A percentile compares a stretch with the other conserved stretches of the same genome.
Evolutionary conservation across 495 filamentous ascomycete genomes (phyloP).

Genomic region (Niebla homalea): DNA sequence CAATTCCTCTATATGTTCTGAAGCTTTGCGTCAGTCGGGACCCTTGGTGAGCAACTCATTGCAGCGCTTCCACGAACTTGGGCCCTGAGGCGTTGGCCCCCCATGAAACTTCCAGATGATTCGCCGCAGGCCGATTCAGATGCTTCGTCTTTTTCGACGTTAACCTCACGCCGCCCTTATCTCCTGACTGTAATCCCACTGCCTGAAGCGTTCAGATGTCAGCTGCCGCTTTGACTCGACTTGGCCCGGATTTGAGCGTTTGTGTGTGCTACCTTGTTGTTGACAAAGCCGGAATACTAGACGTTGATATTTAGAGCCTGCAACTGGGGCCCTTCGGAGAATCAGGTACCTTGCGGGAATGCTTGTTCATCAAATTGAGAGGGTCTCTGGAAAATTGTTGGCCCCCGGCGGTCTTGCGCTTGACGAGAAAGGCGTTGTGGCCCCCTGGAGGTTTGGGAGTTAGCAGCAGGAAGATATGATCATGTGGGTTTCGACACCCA

Average conservation of each 20-base stretch:
- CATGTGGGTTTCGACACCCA: constrained; percentile 20
- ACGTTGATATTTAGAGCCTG: constrained; percentile 4
- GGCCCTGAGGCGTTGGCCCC: constrained; percentile 23
- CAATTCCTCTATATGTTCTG: constrained; percentile 82
- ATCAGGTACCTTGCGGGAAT: constrained; percentile 69
- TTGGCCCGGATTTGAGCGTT: constrained; percentile 6
- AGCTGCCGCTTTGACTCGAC: constrained; percentile 8
- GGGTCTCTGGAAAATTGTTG: constrained; percentile 86
- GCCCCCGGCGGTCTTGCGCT: constrained; percentile 63
- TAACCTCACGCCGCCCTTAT: constrained; percentile 60
- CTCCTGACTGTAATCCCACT: constrained; percentile 53
- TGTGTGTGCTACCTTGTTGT: constrained; percentile 66
- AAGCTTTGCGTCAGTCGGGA: constrained; percentile 4
- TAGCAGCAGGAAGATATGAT: neutral
- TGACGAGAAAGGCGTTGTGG: constrained; percentile 77
- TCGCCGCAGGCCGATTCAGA: constrained; percentile 55
- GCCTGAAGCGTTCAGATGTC: constrained; percentile 43
- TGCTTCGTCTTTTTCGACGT: constrained; percentile 71
- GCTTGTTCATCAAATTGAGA: constrained; percentile 78
- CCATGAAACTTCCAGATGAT: constrained; percentile 49
- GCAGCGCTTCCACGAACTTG: constrained; percentile 14
- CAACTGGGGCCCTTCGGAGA: neutral
- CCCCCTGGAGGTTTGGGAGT: constrained; percentile 37
- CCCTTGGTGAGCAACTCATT: constrained; percentile 15
- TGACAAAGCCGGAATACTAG: constrained; percentile 79